These are phyloP conservation scores for Schizochytrium sp. DNA, from an alignment of 108 stramenopile genomes.

Conservation along the genomic window DNA sequence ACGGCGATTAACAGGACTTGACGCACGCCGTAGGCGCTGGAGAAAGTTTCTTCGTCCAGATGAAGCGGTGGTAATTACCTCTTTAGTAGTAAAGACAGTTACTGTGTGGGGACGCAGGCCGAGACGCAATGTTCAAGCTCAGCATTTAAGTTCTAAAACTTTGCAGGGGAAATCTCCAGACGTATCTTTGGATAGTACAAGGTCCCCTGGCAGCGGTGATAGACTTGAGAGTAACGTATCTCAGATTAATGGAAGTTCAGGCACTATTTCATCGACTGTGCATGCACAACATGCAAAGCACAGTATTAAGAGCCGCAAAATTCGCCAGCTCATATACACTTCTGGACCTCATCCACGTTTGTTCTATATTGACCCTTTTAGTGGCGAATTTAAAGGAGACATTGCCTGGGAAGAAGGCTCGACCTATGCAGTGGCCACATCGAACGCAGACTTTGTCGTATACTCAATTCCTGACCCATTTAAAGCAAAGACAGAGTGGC, in stretches of 20 bases:
- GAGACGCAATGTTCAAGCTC: neutral
- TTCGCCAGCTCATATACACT: conserved; percentile 35
- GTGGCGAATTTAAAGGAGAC: conserved; percentile 58
- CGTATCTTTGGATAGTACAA: no score
- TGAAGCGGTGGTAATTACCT: conserved; percentile 38
- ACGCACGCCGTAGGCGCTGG: conserved; percentile 30
- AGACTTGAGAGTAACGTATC: no score
- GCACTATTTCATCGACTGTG: neutral
- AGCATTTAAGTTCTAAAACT: no score
- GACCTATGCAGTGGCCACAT: conserved; percentile 20
- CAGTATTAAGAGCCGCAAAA: conserved; percentile 41
- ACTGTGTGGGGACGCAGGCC: neutral
- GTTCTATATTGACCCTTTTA: conserved; percentile 35
- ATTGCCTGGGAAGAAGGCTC: conserved; percentile 27
- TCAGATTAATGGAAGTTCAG: no score
- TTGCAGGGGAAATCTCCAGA: no score
- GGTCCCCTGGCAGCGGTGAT: no score
- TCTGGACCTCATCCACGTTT: conserved; percentile 30
- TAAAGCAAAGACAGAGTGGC: conserved; percentile 32
- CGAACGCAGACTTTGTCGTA: conserved; percentile 45
- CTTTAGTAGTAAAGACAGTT: conserved; percentile 52
- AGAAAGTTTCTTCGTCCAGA: neutral
- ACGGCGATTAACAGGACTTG: neutral
- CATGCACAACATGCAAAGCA: neutral
- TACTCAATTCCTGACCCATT: conserved; percentile 50